Percentiles rank a stretch among this genome's conserved stretches.
Conservation (phyloP, 306 rosid species). For the Ziziphus jujuba region DNA sequence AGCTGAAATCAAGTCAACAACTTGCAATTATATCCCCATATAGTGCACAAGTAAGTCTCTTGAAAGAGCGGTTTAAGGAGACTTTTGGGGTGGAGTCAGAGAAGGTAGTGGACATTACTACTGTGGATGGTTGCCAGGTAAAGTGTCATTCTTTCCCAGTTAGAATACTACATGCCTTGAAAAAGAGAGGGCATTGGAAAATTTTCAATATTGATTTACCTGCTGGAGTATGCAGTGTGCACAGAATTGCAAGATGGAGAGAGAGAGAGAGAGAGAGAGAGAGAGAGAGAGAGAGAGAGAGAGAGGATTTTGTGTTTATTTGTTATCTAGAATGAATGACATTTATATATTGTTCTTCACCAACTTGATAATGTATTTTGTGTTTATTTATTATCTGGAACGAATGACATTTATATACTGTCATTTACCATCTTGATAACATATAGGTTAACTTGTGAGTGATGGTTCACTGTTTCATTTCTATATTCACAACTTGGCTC, state of each 20-base stretch:
- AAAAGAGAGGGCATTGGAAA: neutral
- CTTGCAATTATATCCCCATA: conserved; percentile 88
- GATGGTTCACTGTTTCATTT: neutral
- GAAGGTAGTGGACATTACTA: conserved; percentile 77
- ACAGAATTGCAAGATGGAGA: neutral
- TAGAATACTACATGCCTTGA: neutral
- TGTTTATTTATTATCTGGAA: too few relatives aligned
- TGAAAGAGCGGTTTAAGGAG: conserved; percentile 68
- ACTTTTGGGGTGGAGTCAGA: conserved; percentile 72
- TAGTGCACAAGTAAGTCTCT: conserved; percentile 77
- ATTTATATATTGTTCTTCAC: too few relatives aligned
- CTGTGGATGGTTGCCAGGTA: conserved; percentile 99
- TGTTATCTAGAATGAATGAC: too few relatives aligned
- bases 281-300: too few relatives aligned
- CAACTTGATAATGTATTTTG: too few relatives aligned
- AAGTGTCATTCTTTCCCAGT: conserved; percentile 14
- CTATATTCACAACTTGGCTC: neutral
- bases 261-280: too few relatives aligned
- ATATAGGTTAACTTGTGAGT: too few relatives aligned
- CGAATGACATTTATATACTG: too few relatives aligned
- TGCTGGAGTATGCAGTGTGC: neutral
- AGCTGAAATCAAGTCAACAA: conserved; percentile 69
- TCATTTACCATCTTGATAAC: too few relatives aligned
- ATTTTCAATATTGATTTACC: neutral
- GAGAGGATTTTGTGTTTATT: too few relatives aligned